These are phyloP conservation scores for Stephania yunnanensis DNA, from an alignment of 164 flowering plant genomes.

Conservation along the genomic window DNA sequence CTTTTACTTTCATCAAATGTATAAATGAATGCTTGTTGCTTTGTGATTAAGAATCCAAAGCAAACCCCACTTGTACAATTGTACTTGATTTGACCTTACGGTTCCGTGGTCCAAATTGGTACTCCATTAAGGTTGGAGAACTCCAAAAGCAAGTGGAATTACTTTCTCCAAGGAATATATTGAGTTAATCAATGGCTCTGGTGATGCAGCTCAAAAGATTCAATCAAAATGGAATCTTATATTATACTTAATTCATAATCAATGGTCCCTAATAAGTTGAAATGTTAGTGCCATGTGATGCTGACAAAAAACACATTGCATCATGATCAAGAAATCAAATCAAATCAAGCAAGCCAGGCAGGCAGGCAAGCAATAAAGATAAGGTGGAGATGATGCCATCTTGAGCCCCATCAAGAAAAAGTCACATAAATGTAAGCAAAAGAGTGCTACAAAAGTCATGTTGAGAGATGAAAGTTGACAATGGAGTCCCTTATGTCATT, in stretches of 20 bases:
- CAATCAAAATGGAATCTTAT: not conserved
- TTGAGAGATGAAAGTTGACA: not conserved
- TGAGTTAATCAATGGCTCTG: not conserved
- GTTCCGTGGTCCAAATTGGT: too few relatives aligned
- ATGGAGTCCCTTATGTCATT: not conserved
- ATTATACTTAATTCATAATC: not conserved
- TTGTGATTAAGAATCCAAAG: not conserved
- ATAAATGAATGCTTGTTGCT: not conserved
- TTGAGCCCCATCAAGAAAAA: not conserved
- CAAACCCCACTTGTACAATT: not conserved
- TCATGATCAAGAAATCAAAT: not conserved
- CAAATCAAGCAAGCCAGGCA: not conserved
- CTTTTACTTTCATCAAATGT: not conserved
- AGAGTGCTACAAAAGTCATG: not conserved
- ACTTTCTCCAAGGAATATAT: not conserved
- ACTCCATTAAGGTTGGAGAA: too few relatives aligned
- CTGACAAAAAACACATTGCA: not conserved
- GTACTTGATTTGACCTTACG: not conserved
- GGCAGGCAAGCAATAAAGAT: not conserved
- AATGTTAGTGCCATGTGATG: not conserved
- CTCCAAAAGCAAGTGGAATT: not conserved
- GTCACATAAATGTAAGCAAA: not conserved
- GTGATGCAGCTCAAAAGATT: not conserved
- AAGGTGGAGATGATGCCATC: not conserved
- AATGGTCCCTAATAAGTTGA: not conserved